Conservation (phyloP, 116 monocot species). For the Posidonia oceanica region DNA sequence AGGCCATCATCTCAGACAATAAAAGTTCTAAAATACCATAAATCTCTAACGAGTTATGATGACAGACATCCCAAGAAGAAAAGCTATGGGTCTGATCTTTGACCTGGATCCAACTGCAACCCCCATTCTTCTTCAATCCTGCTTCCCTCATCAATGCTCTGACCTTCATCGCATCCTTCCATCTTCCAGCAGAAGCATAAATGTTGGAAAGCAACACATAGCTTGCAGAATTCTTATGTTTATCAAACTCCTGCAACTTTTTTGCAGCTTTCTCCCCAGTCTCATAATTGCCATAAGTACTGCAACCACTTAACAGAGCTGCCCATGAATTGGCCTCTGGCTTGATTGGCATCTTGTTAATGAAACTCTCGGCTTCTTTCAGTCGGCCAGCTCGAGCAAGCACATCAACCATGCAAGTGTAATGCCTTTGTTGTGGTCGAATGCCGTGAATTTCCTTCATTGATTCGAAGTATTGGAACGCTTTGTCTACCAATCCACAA, state of each 20-base stretch:
- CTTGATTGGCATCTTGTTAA: constrained; percentile 25
- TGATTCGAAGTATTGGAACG: constrained; percentile 33
- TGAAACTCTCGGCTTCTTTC: constrained; percentile 39
- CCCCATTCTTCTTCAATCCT: constrained; percentile 48
- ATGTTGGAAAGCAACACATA: constrained; percentile 54
- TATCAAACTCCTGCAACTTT: constrained; percentile 28
- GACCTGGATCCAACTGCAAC: constrained; percentile 46
- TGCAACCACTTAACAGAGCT: constrained; percentile 49
- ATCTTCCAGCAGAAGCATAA: constrained; percentile 46
- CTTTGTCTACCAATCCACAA: constrained; percentile 37
- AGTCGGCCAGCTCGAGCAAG: constrained; percentile 41
- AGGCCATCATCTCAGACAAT: constrained; percentile 22
- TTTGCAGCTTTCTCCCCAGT: constrained; percentile 43
- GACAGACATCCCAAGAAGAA: constrained; percentile 32
- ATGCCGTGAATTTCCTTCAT: constrained; percentile 36
- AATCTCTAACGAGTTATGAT: constrained; percentile 22
- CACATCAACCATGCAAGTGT: constrained; percentile 47
- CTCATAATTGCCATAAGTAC: constrained; percentile 17
- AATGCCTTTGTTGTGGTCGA: constrained; percentile 32
- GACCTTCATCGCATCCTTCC: constrained; percentile 44
- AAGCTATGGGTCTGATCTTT: constrained; percentile 33
- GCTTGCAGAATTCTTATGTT: constrained; percentile 20
- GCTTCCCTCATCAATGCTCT: constrained; percentile 32
- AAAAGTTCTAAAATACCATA: constrained; percentile 35
- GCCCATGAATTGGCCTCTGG: constrained; percentile 46